Conservation (phyloP, 192 early-diverging fungal species). For the Oehlia diaphana region DNA sequence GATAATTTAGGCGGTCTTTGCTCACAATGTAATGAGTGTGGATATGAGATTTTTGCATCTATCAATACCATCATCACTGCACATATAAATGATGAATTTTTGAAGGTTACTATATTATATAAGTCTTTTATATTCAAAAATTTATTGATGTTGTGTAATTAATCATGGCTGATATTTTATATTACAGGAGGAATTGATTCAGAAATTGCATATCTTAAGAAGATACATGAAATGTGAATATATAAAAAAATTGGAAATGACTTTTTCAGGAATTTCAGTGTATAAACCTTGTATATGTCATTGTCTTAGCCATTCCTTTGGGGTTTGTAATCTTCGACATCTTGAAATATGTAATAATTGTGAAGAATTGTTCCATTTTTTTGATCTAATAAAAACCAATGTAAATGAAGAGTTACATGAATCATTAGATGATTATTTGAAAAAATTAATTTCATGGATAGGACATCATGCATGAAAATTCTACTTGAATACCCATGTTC, state of each 20-base stretch:
- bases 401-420: neutral
- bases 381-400: neutral
- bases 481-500: neutral
- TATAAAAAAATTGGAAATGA: neutral
- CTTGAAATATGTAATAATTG: neutral
- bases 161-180: neutral
- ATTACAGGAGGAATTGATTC: neutral
- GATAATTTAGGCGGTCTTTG: neutral
- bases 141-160: too few relatives aligned
- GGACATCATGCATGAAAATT: neutral
- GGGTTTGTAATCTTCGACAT: neutral
- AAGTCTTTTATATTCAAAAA: too few relatives aligned
- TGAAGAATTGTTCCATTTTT: neutral
- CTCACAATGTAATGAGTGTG: neutral
- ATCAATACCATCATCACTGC: neutral
- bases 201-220: neutral
- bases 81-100: neutral
- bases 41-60: conserved; percentile 1
- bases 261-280: neutral
- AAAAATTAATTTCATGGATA: neutral
- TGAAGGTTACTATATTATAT: neutral
- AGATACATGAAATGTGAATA: neutral
- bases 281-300: neutral
- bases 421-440: neutral
- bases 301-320: neutral